phyloP scores from a whole-genome alignment of 495 filamentous ascomycete species.

The Pyronema omphalodes region DNA sequence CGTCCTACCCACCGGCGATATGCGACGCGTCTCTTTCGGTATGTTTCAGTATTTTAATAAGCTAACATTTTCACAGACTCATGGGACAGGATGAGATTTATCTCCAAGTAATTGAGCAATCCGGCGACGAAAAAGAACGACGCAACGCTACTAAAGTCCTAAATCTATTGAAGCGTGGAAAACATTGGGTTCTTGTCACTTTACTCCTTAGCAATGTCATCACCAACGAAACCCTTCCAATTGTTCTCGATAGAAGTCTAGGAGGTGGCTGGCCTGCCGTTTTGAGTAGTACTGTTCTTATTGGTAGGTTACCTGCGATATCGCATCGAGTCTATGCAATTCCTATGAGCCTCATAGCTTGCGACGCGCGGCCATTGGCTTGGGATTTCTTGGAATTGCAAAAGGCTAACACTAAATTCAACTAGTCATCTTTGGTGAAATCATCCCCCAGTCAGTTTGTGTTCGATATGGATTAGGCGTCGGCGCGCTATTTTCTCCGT shows the following conservation, averaged over 20 bases:
- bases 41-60: too few species aligned
- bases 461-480: slow-evolving; percentile 95
- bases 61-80: slow-evolving; percentile 26
- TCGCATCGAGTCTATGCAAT: background rate
- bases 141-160: slow-evolving; percentile 70
- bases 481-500: slow-evolving; percentile 78
- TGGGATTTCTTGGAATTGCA: slow-evolving; percentile 10
- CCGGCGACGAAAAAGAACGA: slow-evolving; percentile 62
- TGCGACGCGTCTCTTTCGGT: too few species aligned
- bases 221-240: slow-evolving; percentile 91
- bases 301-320: slow-evolving; percentile 40
- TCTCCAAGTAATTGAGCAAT: slow-evolving; percentile 75
- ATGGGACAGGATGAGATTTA: slow-evolving; percentile 93
- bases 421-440: slow-evolving; percentile 88
- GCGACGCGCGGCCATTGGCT: background rate
- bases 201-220: slow-evolving; percentile 90
- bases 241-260: slow-evolving; percentile 81
- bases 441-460: slow-evolving; percentile 88
- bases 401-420: slow-evolving; percentile 16
- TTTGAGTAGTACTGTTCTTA: slow-evolving; percentile 74
- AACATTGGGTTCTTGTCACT: slow-evolving; percentile 98
- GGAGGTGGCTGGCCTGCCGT: slow-evolving; percentile 93
- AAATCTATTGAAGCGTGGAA: slow-evolving; percentile 63
- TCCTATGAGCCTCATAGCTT: background rate
- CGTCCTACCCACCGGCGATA: too few species aligned